Evolutionary conservation across 257 asterid genomes (phyloP).

Genomic region (Scutellaria barbata): DNA sequence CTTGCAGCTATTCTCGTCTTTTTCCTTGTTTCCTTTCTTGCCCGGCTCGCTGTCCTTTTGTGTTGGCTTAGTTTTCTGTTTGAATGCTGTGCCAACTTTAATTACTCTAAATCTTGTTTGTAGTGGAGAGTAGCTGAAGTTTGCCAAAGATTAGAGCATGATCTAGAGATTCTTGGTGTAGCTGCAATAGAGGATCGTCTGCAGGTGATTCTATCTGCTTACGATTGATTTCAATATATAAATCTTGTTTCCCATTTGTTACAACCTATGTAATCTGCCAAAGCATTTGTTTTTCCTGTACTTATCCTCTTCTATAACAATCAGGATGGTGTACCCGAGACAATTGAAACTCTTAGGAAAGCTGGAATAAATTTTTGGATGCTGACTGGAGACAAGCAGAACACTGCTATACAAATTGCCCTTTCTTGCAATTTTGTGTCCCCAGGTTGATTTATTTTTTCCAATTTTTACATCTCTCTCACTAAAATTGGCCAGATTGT

Average conservation of each 20-base stretch:
- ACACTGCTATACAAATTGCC: slow-evolving; percentile 96
- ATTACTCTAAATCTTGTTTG: slow-evolving; percentile 29
- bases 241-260: slow-evolving; percentile 14
- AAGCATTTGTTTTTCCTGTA: slow-evolving; percentile 28
- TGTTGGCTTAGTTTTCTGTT: slow-evolving; percentile 15
- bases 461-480: slow-evolving; percentile 21
- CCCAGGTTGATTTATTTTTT: slow-evolving; percentile 62
- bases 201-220: slow-evolving; percentile 62
- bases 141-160: slow-evolving; percentile 91
- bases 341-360: slow-evolving; percentile 84
- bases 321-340: slow-evolving; percentile 99
- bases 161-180: slow-evolving; percentile 88
- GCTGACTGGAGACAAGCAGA: slow-evolving; percentile 98
- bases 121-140: slow-evolving; percentile 99
- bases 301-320: slow-evolving; percentile 30
- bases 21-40: slow-evolving; percentile 23
- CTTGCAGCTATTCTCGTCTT: slow-evolving; percentile 23
- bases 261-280: slow-evolving; percentile 27
- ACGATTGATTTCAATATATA: slow-evolving; percentile 20
- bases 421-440: slow-evolving; percentile 96
- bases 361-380: slow-evolving; percentile 99
- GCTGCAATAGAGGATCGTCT: slow-evolving; percentile 99
- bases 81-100: slow-evolving; percentile 21
- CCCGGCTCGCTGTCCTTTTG: slow-evolving; percentile 29
- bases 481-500: slow-evolving; percentile 18